A percentile compares a stretch with the other conserved stretches of the same genome.
These are phyloP conservation scores for Kodamaea ohmeri DNA, from an alignment of 1,139 yeast genomes.

Conservation along the genomic window DNA sequence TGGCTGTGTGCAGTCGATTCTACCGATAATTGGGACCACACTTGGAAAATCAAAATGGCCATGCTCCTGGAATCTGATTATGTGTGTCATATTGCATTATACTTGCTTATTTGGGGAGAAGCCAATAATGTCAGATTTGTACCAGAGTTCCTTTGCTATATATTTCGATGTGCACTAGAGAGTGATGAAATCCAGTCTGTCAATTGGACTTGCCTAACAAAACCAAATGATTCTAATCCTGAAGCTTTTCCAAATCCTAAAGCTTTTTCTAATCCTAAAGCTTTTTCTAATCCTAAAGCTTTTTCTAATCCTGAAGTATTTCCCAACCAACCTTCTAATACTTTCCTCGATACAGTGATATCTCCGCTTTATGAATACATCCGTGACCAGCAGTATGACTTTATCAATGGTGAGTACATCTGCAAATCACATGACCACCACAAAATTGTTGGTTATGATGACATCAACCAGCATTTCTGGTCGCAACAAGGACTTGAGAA, in stretches of 20 bases:
- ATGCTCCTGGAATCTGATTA: constrained; percentile 21
- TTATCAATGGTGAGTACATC: constrained; percentile 38
- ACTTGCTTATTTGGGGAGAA: constrained; percentile 44
- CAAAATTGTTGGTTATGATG: constrained; percentile 78
- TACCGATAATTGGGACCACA: constrained; percentile 16
- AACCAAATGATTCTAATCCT: neutral
- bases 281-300: neutral
- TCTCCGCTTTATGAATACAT: constrained; percentile 47
- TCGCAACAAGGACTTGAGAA: constrained; percentile 58
- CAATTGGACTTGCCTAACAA: no score
- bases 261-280: neutral
- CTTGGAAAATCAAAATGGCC: constrained; percentile 26
- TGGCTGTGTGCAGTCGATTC: constrained; percentile 38
- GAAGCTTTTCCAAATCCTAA: neutral
- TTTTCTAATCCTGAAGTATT: neutral
- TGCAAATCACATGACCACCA: constrained; percentile 65
- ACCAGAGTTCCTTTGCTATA: constrained; percentile 44
- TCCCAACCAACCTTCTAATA: neutral
- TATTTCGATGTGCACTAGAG: constrained; percentile 34
- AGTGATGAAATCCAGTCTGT: no score
- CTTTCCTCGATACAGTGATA: constrained; percentile 37
- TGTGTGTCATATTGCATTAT: constrained; percentile 32
- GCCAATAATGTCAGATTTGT: constrained; percentile 41
- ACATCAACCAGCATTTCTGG: constrained; percentile 85
- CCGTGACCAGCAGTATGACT: constrained; percentile 41